Evolutionary conservation across 495 filamentous ascomycete species (phyloP).

Genomic region (Chaetomidium leptoderma): DNA sequence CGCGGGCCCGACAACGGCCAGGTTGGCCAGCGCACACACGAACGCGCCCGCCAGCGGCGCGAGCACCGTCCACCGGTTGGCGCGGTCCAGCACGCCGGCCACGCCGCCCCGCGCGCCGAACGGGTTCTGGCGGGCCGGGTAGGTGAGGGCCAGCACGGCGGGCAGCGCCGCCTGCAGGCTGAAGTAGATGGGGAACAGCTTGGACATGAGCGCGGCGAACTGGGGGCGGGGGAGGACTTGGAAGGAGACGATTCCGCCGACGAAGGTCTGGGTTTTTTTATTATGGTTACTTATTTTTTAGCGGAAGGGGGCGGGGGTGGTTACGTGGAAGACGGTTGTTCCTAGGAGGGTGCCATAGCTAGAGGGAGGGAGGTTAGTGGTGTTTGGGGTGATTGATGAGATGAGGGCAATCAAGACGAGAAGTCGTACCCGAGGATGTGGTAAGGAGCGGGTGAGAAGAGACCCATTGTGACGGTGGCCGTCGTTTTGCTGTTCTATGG

Average conservation of each 20-base stretch:
- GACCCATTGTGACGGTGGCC: constrained; percentile 23
- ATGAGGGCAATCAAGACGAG: not conserved
- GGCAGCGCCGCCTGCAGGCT: constrained; percentile 71
- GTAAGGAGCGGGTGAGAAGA: constrained; percentile 64
- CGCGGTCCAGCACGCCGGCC: constrained; percentile 50
- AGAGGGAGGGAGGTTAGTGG: not conserved
- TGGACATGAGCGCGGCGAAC: constrained; percentile 72
- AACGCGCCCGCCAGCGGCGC: constrained; percentile 63
- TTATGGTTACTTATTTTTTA: not conserved
- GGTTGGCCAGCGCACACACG: constrained; percentile 60
- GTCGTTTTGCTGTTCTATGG: no score
- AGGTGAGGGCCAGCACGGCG: constrained; percentile 71
- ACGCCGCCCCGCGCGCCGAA: constrained; percentile 41
- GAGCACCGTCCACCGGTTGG: constrained; percentile 56
- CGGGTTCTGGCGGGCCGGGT: constrained; percentile 49
- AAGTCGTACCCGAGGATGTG: constrained; percentile 65
- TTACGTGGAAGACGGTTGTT: constrained; percentile 72
- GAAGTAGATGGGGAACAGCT: constrained; percentile 86
- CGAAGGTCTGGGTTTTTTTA: constrained; percentile 58
- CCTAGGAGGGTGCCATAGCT: constrained; percentile 80
- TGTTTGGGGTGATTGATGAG: not conserved
- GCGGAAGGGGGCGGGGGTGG: constrained; percentile 6
- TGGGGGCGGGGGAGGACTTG: constrained; percentile 68
- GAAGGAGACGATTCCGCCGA: constrained; percentile 71
- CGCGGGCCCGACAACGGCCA: constrained; percentile 62